Percentiles rank a stretch among this genome's conserved stretches.
Evolutionary conservation across 768 basidiomycete species (phyloP).

Genomic region (Suillus discolor): DNA sequence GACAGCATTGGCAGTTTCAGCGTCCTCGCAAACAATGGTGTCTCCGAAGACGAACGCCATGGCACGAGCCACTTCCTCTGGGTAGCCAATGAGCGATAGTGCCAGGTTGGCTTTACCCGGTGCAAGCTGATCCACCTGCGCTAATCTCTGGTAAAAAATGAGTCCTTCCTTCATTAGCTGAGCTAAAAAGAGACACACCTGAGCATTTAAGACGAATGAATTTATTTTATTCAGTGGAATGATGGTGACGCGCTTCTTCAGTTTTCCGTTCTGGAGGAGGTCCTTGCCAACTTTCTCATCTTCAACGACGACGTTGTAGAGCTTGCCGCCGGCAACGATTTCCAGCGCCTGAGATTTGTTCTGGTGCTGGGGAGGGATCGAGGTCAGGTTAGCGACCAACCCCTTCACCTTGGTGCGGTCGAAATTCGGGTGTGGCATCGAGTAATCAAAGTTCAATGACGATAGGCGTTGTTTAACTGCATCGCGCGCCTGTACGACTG

Average conservation of each 20-base stretch:
- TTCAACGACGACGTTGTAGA: conserved; percentile 94
- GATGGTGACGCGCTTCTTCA: conserved; percentile 89
- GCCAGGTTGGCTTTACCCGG: conserved; percentile 84
- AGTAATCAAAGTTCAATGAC: conserved; percentile 82
- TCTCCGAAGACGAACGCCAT: conserved; percentile 95
- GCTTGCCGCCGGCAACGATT: conserved; percentile 84
- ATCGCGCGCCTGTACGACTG: conserved; percentile 60
- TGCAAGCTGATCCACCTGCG: conserved; percentile 69
- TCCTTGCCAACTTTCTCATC: conserved; percentile 88
- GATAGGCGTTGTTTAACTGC: conserved; percentile 64
- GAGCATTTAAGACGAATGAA: conserved; percentile 50
- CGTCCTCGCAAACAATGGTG: conserved; percentile 88
- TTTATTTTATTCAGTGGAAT: conserved; percentile 94
- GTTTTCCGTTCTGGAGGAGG: conserved; percentile 72
- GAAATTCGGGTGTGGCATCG: conserved; percentile 75
- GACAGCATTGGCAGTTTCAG: conserved; percentile 82
- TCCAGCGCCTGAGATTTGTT: conserved; percentile 89
- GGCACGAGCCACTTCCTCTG: conserved; percentile 79
- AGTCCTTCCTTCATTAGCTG: not conserved
- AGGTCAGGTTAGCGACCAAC: conserved; percentile 86
- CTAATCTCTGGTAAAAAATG: conserved; percentile 63
- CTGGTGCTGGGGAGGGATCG: conserved; percentile 67
- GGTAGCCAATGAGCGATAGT: conserved; percentile 85
- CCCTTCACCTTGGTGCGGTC: conserved; percentile 89
- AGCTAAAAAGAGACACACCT: conserved; percentile 40